Conservation (phyloP, 192 early-diverging fungal genomes). For the Polychytrium aggregatum region DNA sequence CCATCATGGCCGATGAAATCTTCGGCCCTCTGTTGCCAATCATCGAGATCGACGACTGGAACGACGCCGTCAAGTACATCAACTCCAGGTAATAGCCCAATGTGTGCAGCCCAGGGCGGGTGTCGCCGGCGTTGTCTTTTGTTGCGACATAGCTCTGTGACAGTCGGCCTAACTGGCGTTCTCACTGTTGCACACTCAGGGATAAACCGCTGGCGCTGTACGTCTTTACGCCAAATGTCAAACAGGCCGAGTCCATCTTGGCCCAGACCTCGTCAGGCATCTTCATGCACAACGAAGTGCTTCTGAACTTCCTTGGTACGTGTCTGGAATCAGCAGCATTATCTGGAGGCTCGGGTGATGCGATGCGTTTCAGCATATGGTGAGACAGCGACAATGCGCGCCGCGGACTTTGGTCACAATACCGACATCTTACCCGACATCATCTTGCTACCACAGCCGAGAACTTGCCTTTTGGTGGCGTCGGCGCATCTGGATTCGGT, state of each 20-base stretch:
- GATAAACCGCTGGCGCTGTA: constrained; percentile 76
- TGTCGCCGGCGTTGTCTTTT: too few species aligned
- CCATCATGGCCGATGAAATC: constrained; percentile 70
- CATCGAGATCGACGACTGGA: constrained; percentile 25
- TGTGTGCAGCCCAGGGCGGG: too few species aligned
- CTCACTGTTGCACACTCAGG: too few species aligned
- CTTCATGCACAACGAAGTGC: constrained; percentile 67
- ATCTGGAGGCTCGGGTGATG: too few species aligned
- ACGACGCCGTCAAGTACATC: constrained; percentile 25
- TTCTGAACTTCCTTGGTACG: constrained; percentile 57
- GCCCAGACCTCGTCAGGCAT: constrained; percentile 62
- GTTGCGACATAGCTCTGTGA: too few species aligned
- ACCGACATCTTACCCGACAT: too few species aligned
- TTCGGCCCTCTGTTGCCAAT: constrained; percentile 90
- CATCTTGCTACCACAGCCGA: constrained; percentile 17
- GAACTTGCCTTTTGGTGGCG: constrained; percentile 72
- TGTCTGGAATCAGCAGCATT: too few species aligned
- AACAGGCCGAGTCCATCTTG: constrained; percentile 45
- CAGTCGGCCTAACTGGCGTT: too few species aligned
- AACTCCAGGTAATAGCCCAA: constrained; percentile 7
- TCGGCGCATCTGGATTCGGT: constrained; percentile 77
- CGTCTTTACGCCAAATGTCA: constrained; percentile 45
- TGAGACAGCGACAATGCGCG: too few species aligned
- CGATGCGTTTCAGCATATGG: too few species aligned
- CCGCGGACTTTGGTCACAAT: too few species aligned